These are phyloP conservation scores for Trichoderma guizhouense DNA, from an alignment of 2,329 filamentous ascomycete species.

Conservation along the genomic window DNA sequence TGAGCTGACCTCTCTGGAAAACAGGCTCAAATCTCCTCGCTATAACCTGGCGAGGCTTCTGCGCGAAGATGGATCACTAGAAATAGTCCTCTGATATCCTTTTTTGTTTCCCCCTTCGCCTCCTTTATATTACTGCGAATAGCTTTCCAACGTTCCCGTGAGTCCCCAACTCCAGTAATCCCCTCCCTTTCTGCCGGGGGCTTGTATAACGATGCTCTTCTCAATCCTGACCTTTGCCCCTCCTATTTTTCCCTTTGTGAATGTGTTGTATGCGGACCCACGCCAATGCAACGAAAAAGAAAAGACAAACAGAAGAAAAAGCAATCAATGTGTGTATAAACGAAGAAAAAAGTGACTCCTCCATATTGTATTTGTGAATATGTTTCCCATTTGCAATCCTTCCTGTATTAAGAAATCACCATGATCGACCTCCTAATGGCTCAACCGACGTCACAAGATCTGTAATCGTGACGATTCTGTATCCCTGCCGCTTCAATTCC, in stretches of 20 bases:
- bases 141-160: background rate
- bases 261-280: background rate
- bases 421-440: slow-evolving; percentile 27
- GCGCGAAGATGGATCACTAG: slow-evolving; percentile 33
- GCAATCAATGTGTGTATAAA: background rate
- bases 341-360: background rate
- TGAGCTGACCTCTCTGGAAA: background rate
- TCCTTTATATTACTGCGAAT: background rate
- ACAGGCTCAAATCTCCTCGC: slow-evolving; percentile 32
- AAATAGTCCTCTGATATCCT: slow-evolving; percentile 23
- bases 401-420: background rate
- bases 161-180: slow-evolving; percentile 14
- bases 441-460: slow-evolving; percentile 53
- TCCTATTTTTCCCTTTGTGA: background rate
- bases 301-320: background rate
- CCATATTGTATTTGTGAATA: background rate
- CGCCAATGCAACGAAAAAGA: background rate
- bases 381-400: background rate
- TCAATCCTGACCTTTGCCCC: background rate
- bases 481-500: slow-evolving; percentile 66
- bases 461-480: slow-evolving; percentile 67
- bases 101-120: background rate
- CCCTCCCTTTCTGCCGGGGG: background rate
- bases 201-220: background rate
- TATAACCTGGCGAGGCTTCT: slow-evolving; percentile 32